Evolutionary conservation across 1,139 yeast species (phyloP).

Genomic region (Sugiyamaella neomexicana): DNA sequence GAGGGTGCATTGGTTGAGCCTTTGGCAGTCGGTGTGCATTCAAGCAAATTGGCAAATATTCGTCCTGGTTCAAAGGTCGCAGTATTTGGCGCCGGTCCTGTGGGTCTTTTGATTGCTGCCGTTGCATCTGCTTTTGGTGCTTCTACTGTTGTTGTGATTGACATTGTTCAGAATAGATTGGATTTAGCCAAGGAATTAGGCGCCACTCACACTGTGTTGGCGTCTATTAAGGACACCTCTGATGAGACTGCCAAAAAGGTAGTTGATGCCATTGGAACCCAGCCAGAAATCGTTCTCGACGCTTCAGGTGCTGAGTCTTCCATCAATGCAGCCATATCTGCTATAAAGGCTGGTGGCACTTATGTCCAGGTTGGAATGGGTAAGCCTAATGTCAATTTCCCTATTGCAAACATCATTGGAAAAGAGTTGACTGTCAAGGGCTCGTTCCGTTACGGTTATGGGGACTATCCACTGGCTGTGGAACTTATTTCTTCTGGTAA

Average conservation of each 20-base stretch:
- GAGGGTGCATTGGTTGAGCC: conserved; percentile 93
- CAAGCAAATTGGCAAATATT: conserved; percentile 62
- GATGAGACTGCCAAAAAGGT: conserved; percentile 43
- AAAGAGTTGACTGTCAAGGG: conserved; percentile 72
- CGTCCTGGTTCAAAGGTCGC: conserved; percentile 70
- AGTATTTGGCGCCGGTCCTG: conserved; percentile 93
- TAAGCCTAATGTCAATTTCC: conserved; percentile 61
- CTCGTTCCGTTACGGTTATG: conserved; percentile 73
- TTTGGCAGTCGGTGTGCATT: conserved; percentile 81
- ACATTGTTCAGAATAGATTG: conserved; percentile 41
- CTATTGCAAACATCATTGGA: conserved; percentile 65
- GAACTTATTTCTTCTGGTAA: conserved; percentile 60
- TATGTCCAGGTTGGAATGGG: conserved; percentile 78
- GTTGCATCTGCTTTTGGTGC: conserved; percentile 83
- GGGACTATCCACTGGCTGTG: conserved; percentile 74
- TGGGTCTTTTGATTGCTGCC: conserved; percentile 74
- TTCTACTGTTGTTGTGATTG: conserved; percentile 57
- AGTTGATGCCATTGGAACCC: conserved; percentile 42
- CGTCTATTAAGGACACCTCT: conserved; percentile 36
- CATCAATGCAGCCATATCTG: conserved; percentile 58
- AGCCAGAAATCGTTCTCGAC: conserved; percentile 63
- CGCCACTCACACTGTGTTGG: conserved; percentile 34
- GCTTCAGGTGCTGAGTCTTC: conserved; percentile 69
- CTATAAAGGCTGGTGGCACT: conserved; percentile 59
- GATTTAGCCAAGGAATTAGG: conserved; percentile 29